Percentiles rank a stretch among this genome's conserved stretches.
phyloP scores from a whole-genome alignment of 768 basidiomycete species.

The Lactarius trivialis region DNA sequence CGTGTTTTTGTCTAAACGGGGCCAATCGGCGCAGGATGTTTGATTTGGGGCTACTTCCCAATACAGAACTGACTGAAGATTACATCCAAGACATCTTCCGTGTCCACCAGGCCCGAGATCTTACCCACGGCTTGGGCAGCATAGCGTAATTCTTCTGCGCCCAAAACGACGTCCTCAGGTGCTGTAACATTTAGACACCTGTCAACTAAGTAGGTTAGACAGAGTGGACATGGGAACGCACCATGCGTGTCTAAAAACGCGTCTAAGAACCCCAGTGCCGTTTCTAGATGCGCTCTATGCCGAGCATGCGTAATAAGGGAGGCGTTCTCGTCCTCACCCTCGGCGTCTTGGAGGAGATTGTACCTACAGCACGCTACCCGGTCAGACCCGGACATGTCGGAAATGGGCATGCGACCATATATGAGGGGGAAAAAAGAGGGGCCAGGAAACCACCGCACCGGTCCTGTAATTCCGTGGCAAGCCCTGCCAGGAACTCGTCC shows the following conservation, averaged over 20 bases:
- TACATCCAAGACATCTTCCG: constrained; percentile 77
- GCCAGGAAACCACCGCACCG: constrained; percentile 35
- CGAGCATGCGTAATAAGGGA: constrained; percentile 76
- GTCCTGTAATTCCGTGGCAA: constrained; percentile 44
- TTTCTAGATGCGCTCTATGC: constrained; percentile 71
- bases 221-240: constrained; percentile 21
- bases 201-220: neutral
- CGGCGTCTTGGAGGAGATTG: constrained; percentile 12
- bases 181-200: constrained; percentile 32
- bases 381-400: neutral
- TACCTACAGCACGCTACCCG: constrained; percentile 10
- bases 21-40: neutral
- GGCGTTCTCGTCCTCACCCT: constrained; percentile 29
- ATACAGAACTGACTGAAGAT: constrained; percentile 80
- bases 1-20: neutral
- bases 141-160: constrained; percentile 83
- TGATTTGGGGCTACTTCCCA: constrained; percentile 9
- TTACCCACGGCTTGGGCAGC: constrained; percentile 79
- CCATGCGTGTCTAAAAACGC: constrained; percentile 49
- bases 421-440: neutral
- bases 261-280: constrained; percentile 52
- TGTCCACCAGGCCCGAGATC: constrained; percentile 73
- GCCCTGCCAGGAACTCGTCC: constrained; percentile 49
- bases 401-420: neutral
- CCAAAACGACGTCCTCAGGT: constrained; percentile 67